Evolutionary conservation across 306 rosid genomes (phyloP).

Genomic region (Corylus heterophylla): DNA sequence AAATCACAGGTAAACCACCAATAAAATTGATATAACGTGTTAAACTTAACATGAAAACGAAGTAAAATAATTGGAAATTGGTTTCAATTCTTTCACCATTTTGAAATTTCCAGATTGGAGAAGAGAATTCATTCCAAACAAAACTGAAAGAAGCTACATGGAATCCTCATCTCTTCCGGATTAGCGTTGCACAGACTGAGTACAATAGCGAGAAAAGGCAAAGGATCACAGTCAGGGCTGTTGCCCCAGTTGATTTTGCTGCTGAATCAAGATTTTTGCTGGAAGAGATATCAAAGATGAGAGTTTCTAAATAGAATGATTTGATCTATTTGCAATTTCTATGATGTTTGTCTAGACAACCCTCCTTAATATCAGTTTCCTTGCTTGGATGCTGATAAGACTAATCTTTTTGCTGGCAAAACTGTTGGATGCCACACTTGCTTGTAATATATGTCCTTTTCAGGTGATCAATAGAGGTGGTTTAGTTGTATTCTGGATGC

Average conservation of each 20-base stretch:
- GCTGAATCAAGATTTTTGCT: slow-evolving; percentile 71
- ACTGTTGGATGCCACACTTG: slow-evolving; percentile 4
- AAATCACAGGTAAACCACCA: slow-evolving; percentile 55
- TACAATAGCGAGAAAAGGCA: slow-evolving; percentile 81
- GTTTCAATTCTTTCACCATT: background rate
- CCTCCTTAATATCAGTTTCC: background rate
- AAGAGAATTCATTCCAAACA: slow-evolving; percentile 47
- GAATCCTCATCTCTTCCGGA: slow-evolving; percentile 78
- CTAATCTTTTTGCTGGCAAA: background rate
- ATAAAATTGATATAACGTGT: background rate
- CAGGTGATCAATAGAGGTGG: slow-evolving; percentile 7
- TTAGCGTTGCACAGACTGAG: slow-evolving; percentile 79
- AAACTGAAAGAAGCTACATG: slow-evolving; percentile 81
- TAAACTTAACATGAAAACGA: background rate
- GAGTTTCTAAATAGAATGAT: slow-evolving; percentile 31
- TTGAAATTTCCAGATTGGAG: slow-evolving; percentile 50
- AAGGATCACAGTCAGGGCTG: slow-evolving; percentile 69
- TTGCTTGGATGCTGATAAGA: background rate
- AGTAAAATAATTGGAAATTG: background rate
- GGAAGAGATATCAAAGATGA: slow-evolving; percentile 79
- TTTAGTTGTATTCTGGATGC: slow-evolving; percentile 2
- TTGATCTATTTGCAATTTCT: slow-evolving; percentile 12
- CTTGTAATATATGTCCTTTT: slow-evolving; percentile 26
- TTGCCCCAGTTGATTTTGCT: slow-evolving; percentile 81
- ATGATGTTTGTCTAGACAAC: background rate